A percentile compares a stretch with the other conserved stretches of the same genome.
Conservation (phyloP, 805 yeast genomes). For the Teunomyces atbi region DNA sequence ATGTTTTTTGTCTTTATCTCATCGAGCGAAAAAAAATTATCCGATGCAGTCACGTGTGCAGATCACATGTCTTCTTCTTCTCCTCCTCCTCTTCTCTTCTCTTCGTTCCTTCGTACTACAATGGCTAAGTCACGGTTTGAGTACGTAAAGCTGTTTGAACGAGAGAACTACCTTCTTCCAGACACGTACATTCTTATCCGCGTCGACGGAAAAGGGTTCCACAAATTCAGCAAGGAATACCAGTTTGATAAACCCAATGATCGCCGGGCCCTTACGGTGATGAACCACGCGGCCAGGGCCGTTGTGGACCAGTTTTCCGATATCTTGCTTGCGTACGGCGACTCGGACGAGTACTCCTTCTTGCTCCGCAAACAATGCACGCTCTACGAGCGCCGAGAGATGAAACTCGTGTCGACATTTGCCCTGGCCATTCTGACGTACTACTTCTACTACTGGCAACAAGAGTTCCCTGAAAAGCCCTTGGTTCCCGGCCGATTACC, state of each 20-base stretch:
- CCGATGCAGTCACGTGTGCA: too few species aligned
- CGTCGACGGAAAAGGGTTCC: conserved; percentile 93
- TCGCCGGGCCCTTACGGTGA: conserved; percentile 64
- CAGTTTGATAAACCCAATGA: conserved; percentile 89
- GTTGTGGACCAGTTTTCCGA: conserved; percentile 69
- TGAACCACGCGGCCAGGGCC: conserved; percentile 76
- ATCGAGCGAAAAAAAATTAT: not conserved
- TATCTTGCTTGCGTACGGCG: conserved; percentile 82
- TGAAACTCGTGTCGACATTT: conserved; percentile 77
- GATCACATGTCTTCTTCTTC: too few species aligned
- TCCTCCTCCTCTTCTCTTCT: too few species aligned
- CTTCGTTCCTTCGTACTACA: too few species aligned
- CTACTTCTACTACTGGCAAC: conserved; percentile 68
- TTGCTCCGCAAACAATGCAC: conserved; percentile 61
- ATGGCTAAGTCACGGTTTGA: conserved; percentile 89
- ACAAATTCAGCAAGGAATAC: conserved; percentile 72
- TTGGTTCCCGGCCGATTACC: conserved; percentile 62
- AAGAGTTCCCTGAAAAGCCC: conserved; percentile 50
- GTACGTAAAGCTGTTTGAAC: conserved; percentile 81
- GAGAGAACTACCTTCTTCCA: conserved; percentile 68
- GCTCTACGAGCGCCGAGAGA: conserved; percentile 78
- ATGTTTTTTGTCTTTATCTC: not conserved
- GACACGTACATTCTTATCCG: conserved; percentile 80
- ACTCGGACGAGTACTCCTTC: conserved; percentile 92
- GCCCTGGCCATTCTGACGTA: conserved; percentile 78